Base-by-base conservation (phyloP, 768 basidiomycete genomes). In the Lentinula aciculospora region DNA sequence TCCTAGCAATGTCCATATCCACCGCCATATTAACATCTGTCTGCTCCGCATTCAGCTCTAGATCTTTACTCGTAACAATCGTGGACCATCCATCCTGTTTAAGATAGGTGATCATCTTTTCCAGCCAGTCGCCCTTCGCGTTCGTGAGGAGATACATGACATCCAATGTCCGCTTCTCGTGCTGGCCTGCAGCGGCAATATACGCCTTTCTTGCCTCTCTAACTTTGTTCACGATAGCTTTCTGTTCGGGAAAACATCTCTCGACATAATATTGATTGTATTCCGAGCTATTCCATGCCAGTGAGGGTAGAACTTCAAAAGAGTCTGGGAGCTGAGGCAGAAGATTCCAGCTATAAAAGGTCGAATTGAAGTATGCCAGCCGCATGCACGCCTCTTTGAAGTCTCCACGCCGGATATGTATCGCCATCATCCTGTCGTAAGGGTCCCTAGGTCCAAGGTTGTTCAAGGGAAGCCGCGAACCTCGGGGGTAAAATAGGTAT, bases 371-470 rank as follows among this genome's bases (percentile, higher is more conserved):
- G 19, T 4, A 46, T n/a, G 75, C 74, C 17, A 81, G 71, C 10
- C 66, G 58, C 13, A 66, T 42, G 61, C 81, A 83, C 0, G 72
- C 69, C n/a, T 70, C 64, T 50, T 74, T 66, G 62, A 68, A 84
- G 64, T 82, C 81, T 4, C 81, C 81, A 4, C 82, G 71, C 6
- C 82, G 75, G 13, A 81, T 60, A 61, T 83, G 81, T 29, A 81
- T 67, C 0, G 80, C 81, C 25, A 83, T 63, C 67, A 79, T 76
- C 36, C 70, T 72, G 67, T 66, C 73, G 66, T 66, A 86, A 39
- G 54, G 67, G 74, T 62, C 60, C 65, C 21, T 61, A 64, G 17
- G 71, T 65, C 37, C 37, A 39, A 42, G 53, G 15, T 42, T 54
- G 15, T 36, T 40, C 9, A 39, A 23, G 8, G 36, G 34, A 21